phyloP scores from a whole-genome alignment of 2,329 filamentous ascomycete genomes.

The Domatiomyces globalis region DNA sequence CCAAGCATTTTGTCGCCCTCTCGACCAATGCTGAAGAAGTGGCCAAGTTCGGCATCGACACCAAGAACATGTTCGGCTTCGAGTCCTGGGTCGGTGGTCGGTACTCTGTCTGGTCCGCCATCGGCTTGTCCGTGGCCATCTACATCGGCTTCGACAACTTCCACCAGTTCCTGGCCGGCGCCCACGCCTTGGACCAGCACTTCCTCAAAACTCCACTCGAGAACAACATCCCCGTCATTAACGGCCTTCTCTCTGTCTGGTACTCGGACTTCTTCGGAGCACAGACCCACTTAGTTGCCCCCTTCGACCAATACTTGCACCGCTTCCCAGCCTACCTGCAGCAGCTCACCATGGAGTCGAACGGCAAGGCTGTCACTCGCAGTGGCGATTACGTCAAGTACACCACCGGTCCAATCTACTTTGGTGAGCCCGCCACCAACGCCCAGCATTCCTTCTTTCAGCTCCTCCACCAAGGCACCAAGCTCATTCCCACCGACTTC shows the following conservation, averaged over 20 bases:
- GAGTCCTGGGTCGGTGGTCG: conserved; percentile 96
- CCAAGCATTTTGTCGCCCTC: conserved; percentile 96
- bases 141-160: conserved; percentile 98
- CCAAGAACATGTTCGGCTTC: conserved; percentile 99
- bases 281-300: conserved; percentile 92
- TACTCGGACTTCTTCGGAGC: conserved; percentile 98
- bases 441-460: conserved; percentile 99
- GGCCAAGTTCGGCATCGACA: conserved; percentile 96
- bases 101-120: conserved; percentile 98
- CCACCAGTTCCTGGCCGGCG: conserved; percentile 84
- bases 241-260: conserved; percentile 89
- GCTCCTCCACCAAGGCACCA: conserved; percentile 95
- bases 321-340: conserved; percentile 98
- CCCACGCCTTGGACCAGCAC: conserved; percentile 96
- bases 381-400: conserved; percentile 84
- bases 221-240: conserved; percentile 88
- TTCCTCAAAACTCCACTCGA: conserved; percentile 82
- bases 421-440: conserved; percentile 96
- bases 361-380: conserved; percentile 92
- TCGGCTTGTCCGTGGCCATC: conserved; percentile 82
- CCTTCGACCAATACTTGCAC: conserved; percentile 98
- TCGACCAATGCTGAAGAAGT: conserved; percentile 94
- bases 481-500: conserved; percentile 96
- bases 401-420: conserved; percentile 88
- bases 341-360: conserved; percentile 98